These are phyloP conservation scores for Cichorium intybus DNA, from an alignment of 140 eudicot genomes.

Conservation along the genomic window DNA sequence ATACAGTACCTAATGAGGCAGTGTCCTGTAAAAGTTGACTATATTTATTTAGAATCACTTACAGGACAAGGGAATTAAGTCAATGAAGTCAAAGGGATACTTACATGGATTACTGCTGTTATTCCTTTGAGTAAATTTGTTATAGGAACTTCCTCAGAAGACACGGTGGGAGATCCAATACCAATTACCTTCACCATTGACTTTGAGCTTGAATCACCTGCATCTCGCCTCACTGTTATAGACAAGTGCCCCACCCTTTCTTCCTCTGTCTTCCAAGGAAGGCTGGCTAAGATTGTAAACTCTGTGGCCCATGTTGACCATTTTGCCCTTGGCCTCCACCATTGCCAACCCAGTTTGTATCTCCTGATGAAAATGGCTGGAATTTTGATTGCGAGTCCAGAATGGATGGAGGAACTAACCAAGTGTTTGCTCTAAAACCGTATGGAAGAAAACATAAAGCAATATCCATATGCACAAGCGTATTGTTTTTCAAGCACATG, in stretches of 20 bases:
- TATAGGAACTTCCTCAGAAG: slow-evolving; percentile 53
- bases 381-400: slow-evolving; percentile 59
- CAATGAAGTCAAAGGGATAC: slow-evolving; percentile 29
- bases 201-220: slow-evolving; percentile 71
- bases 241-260: slow-evolving; percentile 93
- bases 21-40: slow-evolving; percentile 88
- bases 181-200: slow-evolving; percentile 45
- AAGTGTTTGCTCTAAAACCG: slow-evolving; percentile 95
- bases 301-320: slow-evolving; percentile 97
- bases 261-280: slow-evolving; percentile 95
- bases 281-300: slow-evolving; percentile 73
- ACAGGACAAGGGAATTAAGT: too few species aligned
- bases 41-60: too few species aligned
- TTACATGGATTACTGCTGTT: slow-evolving; percentile 89
- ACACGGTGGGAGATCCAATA: slow-evolving; percentile 39
- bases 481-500: slow-evolving; percentile 15
- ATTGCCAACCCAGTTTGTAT: slow-evolving; percentile 91
- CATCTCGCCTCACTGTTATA: slow-evolving; percentile 75
- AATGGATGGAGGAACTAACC: slow-evolving; percentile 87
- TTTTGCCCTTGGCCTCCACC: slow-evolving; percentile 95
- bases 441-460: slow-evolving; percentile 46
- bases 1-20: slow-evolving; percentile 64
- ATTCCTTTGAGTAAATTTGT: slow-evolving; percentile 82
- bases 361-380: slow-evolving; percentile 75
- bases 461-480: slow-evolving; percentile 8